Evolutionary conservation across 345 rosid genomes (phyloP).

Genomic region (Lenwebbia sp.): DNA sequence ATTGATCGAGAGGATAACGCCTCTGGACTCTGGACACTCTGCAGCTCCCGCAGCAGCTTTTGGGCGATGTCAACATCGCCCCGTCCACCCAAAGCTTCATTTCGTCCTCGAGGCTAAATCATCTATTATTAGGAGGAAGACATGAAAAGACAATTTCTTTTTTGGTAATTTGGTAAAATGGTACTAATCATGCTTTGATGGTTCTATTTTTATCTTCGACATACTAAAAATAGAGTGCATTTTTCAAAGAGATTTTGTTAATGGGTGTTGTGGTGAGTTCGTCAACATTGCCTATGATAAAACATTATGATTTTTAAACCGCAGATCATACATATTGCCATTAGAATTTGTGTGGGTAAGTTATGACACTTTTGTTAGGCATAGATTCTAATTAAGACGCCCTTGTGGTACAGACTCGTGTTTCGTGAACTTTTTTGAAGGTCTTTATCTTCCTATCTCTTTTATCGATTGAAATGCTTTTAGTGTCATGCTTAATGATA

Average conservation of each 20-base stretch:
- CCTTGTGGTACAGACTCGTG: fast-evolving
- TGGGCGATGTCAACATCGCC: background rate
- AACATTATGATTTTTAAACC: background rate
- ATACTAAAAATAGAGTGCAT: background rate
- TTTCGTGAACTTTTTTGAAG: background rate
- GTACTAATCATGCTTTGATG: background rate
- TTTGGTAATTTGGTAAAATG: background rate
- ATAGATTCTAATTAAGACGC: background rate
- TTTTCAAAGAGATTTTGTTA: background rate
- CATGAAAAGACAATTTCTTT: too few relatives aligned
- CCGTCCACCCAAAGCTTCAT: background rate
- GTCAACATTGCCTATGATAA: background rate
- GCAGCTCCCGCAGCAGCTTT: background rate
- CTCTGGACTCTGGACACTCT: background rate
- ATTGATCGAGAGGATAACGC: background rate
- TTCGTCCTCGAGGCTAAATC: background rate
- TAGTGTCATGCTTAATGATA: background rate
- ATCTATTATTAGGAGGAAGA: background rate
- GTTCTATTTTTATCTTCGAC: background rate
- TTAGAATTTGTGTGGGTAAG: background rate
- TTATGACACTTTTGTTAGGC: background rate
- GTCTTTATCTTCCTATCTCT: fast-evolving
- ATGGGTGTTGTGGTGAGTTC: fast-evolving
- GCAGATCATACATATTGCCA: background rate
- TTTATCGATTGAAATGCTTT: background rate